phyloP scores from a whole-genome alignment of 164 flowering plant species.

The Tetrastigma voinierianum region DNA sequence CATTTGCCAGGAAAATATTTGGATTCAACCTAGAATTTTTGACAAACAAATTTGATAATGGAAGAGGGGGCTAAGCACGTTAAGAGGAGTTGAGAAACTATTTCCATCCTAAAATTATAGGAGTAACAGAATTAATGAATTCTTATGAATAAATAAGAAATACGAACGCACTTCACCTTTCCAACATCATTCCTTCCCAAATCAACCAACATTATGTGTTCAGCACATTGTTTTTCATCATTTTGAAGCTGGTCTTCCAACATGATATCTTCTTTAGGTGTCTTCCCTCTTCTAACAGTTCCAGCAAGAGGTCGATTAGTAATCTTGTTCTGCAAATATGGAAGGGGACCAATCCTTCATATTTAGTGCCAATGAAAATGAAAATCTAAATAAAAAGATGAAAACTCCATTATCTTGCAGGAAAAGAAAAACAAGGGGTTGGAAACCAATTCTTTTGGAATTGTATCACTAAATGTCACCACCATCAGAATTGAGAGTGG shows the following conservation, averaged over 20 bases:
- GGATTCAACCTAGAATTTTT: no score
- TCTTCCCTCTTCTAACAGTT: constrained; percentile 86
- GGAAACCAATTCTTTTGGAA: neutral
- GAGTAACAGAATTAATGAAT: neutral
- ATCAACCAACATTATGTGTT: constrained; percentile 97
- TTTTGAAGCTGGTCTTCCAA: constrained; percentile 62
- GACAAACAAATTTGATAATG: no score
- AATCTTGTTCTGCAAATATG: constrained; percentile 48
- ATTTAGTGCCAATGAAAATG: constrained; percentile 2
- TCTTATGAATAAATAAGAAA: constrained; percentile 1
- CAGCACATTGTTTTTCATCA: constrained; percentile 96
- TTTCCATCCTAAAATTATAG: no score
- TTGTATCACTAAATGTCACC: neutral
- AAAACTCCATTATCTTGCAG: neutral
- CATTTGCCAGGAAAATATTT: no score
- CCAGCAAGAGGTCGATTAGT: constrained; percentile 93
- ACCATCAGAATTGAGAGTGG: neutral
- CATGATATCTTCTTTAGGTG: constrained; percentile 69
- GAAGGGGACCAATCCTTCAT: neutral
- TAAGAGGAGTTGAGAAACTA: no score
- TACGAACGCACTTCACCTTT: constrained; percentile 46
- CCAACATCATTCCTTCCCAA: constrained; percentile 97
- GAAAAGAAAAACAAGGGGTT: neutral
- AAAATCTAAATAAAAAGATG: neutral
- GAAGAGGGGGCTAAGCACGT: no score